These are phyloP conservation scores for Penicillium griseofulvum DNA, from an alignment of 2,329 filamentous ascomycete genomes.

Conservation along the genomic window DNA sequence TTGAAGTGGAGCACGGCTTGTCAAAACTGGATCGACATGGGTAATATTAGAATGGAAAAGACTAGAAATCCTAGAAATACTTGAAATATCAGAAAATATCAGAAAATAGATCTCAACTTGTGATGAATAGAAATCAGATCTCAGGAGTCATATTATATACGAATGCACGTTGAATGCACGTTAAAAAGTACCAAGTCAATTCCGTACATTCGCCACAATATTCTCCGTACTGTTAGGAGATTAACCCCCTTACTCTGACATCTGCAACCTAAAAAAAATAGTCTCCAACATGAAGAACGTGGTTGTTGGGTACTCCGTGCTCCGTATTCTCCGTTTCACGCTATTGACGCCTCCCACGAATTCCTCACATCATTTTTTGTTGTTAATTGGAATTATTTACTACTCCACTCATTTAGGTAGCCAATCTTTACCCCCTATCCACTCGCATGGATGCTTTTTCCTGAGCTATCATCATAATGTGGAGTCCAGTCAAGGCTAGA, in stretches of 20 bases:
- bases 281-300: not conserved
- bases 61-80: not conserved
- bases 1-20: slow-evolving; percentile 12
- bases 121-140: not conserved
- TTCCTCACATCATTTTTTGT: not conserved
- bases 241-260: not conserved
- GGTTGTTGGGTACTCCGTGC: not conserved
- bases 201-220: no score
- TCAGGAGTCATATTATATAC: not conserved
- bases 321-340: not conserved
- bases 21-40: slow-evolving; percentile 5
- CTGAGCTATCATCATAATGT: slow-evolving; percentile 2
- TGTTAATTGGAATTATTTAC: not conserved
- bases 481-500: not conserved
- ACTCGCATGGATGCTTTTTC: not conserved
- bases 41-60: no score
- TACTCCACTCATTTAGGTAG: not conserved
- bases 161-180: no score
- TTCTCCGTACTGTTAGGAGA: not conserved
- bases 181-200: no score
- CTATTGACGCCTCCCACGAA: slow-evolving; percentile 4
- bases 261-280: slow-evolving; percentile 1
- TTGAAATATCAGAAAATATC: not conserved
- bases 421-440: not conserved
- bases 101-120: not conserved